These are phyloP conservation scores for Apophysomyces ossiformis DNA, from an alignment of 371 early-diverging fungal genomes.

Conservation along the genomic window DNA sequence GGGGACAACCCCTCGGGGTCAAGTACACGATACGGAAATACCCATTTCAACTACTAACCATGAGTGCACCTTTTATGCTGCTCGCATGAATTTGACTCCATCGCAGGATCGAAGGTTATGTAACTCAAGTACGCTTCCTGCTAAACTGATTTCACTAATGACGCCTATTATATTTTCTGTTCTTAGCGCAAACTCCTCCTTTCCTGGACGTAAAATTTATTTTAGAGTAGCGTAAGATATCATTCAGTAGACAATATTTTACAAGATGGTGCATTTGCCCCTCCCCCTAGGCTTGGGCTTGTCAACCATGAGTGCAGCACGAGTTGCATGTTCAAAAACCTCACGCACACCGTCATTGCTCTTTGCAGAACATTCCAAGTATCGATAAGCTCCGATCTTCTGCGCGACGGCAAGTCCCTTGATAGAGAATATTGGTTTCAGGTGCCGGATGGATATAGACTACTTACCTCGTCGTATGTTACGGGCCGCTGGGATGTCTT, in stretches of 20 bases:
- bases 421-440: conserved; percentile 10
- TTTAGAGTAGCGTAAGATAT: background rate
- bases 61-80: too few species aligned
- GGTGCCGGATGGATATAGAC: background rate
- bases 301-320: conserved; percentile 60
- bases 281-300: conserved; percentile 28
- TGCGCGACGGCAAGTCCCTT: conserved; percentile 70
- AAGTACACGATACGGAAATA: too few species aligned
- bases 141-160: background rate
- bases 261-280: conserved; percentile 33
- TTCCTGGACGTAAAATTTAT: background rate
- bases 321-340: conserved; percentile 75
- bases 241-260: conserved; percentile 12
- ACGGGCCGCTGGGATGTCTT: conserved; percentile 82
- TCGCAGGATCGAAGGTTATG: too few species aligned
- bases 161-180: background rate
- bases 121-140: too few species aligned
- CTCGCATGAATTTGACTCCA: too few species aligned
- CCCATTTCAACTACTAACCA: too few species aligned
- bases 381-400: conserved; percentile 75
- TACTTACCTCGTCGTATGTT: conserved; percentile 70
- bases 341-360: conserved; percentile 74
- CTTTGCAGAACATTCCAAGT: conserved; percentile 80
- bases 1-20: too few species aligned
- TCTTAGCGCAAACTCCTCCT: background rate